Percentiles rank a stretch among this genome's conserved stretches.
Evolutionary conservation across 441 rosid species (phyloP).

Genomic region (Gossypium armourianum): DNA sequence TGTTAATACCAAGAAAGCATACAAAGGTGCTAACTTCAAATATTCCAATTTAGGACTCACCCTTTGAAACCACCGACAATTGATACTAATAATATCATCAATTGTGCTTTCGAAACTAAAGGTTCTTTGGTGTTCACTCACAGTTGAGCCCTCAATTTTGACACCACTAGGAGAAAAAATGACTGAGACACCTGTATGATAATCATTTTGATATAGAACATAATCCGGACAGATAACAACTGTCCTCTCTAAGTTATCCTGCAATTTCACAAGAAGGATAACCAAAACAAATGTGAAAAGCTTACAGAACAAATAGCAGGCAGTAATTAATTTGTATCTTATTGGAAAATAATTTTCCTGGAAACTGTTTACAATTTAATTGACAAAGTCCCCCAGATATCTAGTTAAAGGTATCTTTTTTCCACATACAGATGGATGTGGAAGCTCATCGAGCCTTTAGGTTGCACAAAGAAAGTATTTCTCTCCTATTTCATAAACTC

Average conservation of each 20-base stretch:
- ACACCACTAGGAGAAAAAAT: slow-evolving; percentile 49
- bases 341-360: not conserved
- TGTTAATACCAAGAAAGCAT: slow-evolving; percentile 12
- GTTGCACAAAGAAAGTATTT: not conserved
- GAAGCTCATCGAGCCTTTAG: not conserved
- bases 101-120: slow-evolving; percentile 43
- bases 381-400: not conserved
- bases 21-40: slow-evolving; percentile 15
- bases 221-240: slow-evolving; percentile 52
- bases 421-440: not conserved
- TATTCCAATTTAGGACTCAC: slow-evolving; percentile 34
- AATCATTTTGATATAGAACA: slow-evolving; percentile 37
- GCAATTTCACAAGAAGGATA: slow-evolving; percentile 24
- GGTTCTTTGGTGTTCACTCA: slow-evolving; percentile 30
- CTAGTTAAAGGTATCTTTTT: not conserved
- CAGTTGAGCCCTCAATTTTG: slow-evolving; percentile 35
- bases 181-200: slow-evolving; percentile 36
- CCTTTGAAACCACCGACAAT: slow-evolving; percentile 48
- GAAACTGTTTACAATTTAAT: not conserved
- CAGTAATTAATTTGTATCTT: not conserved
- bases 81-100: slow-evolving; percentile 58
- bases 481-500: not conserved
- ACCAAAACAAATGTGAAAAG: slow-evolving; percentile 11
- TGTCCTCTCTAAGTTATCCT: slow-evolving; percentile 38
- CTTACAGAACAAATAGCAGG: slow-evolving; percentile 3